Evolutionary conservation across 768 basidiomycete genomes (phyloP), one percentile per base, ranked within the genome.

Genomic region (Trametes gibbosa): DNA sequence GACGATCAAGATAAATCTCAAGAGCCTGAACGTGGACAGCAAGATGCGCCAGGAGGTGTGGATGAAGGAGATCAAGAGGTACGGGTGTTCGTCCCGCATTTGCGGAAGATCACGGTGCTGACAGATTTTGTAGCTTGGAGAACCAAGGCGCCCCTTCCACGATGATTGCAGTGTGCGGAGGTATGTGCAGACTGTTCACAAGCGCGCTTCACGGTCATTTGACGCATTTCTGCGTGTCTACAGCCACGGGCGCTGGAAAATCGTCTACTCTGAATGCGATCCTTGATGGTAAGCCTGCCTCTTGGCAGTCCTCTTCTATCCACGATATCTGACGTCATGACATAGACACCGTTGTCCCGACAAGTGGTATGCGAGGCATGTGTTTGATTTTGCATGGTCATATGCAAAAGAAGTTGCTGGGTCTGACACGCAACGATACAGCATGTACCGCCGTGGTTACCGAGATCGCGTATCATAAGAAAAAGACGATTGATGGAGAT

Each of bases 401-500:
- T 8, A 48, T 23, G 10, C 8, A 40, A 13, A 6, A 4, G 29
- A 4, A 32, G 10, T 32, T 32, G n/a, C n/a, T n/a, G n/a, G n/a
- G n/a, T n/a, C 32, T 6, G 6, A 23, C 14, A 41, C 23, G 14
- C 10, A n/a, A n/a, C n/a, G 42, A 29, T 32, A 9, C 56, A 85
- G 85, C 85, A 8, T 87, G 85, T 62, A 87, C 84, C 3, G 84
- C 84, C 5, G 83, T 85, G 25, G 84, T 85, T 3, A 86, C 85
- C 0, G 84, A 85, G 64, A 79, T 86, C 23, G 70, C 77, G 0
- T 81, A 84, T 62, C 84, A 86, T 61, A 70, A 72, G 25, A 81
- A 84, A 66, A 66, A 71, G 24, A 83, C 79, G 0, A 82, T 87
- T 41, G 81, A 83, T 32, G 85, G 79, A 1, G 83, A 85, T 51